Base-by-base conservation (phyloP, 306 rosid species). In the Echinosophora koreensis region DNA sequence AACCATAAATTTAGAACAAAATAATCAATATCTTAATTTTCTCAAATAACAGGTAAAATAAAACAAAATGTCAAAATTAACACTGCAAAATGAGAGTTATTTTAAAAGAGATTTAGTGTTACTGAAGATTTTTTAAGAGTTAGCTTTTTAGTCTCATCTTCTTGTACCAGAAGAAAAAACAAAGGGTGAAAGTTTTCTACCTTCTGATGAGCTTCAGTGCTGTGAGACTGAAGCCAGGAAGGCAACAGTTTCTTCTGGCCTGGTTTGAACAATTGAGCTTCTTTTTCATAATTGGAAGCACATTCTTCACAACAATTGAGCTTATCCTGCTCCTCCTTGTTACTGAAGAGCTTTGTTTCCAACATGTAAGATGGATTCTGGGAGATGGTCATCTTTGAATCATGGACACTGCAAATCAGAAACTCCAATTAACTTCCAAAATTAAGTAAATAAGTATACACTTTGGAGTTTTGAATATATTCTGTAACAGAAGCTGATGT, bases 151-250 rank as follows among this genome's bases (percentile, higher is more conserved):
- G 35, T 77, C 27, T 66, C 15, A 13, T 42, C 8, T 58, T 58
- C 6, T 37, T 17, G 52, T 22, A 27, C 73, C 38, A 60, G 46
- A 41, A 42, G 18, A 51, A 2, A 30, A 66, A 3, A 66, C 2
- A 27, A 28, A 12, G 35, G 18, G 3, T 18, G 27, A 55, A 46
- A 37, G 7, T 61, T 79, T 69, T 65, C 22, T 80, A 94, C 98
- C 98, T 89, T 90, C 12, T 83, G 97, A 77, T 73, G 83, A 51
- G 75, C 38, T 81, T 89, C 83, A 2, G 90, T 70, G 74, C 77
- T 86, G 62, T 87, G 92, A 71, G 94, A 86, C 80, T 86, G 99
- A 78, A 96, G 94, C 99, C 99, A 96, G 61, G 93, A 78, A 75
- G 98, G 98, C 80, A 96, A 73, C 51, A 81, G 85, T 50, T 88